Conservation (phyloP, 352 stramenopile species). For the Phytophthora fragariaefolia region DNA sequence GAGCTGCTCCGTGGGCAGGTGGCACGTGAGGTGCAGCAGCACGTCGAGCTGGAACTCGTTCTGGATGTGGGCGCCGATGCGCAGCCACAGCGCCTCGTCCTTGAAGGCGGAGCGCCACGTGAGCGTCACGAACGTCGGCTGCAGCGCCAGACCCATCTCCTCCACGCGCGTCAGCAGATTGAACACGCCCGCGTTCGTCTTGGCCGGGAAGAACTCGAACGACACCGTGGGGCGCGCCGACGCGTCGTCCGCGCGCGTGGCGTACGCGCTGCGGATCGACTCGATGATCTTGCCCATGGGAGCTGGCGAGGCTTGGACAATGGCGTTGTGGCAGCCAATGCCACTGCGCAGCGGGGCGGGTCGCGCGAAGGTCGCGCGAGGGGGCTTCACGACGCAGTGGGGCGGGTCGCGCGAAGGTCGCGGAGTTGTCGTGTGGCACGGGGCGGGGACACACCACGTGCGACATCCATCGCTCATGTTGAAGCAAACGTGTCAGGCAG, state of each 20-base stretch:
- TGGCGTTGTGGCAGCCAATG: conserved; percentile 3
- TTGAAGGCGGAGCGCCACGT: conserved; percentile 92
- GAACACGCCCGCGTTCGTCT: conserved; percentile 86
- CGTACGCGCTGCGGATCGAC: conserved; percentile 66
- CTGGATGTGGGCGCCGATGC: conserved; percentile 89
- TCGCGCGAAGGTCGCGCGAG: not conserved
- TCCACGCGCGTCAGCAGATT: conserved; percentile 87
- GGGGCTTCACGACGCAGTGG: too few relatives aligned
- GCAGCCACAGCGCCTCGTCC: conserved; percentile 90
- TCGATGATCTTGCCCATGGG: conserved; percentile 87
- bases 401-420: too few relatives aligned
- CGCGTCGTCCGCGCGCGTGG: conserved; percentile 39
- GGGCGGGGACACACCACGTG: too few relatives aligned
- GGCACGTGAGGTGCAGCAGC: conserved; percentile 82
- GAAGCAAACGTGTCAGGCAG: not conserved
- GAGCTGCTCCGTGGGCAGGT: conserved; percentile 71
- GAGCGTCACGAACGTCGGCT: conserved; percentile 89
- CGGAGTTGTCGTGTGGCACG: too few relatives aligned
- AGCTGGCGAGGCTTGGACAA: not conserved
- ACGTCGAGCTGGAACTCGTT: conserved; percentile 88
- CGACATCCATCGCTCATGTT: conserved; percentile 6
- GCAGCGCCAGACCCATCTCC: conserved; percentile 85
- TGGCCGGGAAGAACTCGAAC: conserved; percentile 90
- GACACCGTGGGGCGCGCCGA: conserved; percentile 66
- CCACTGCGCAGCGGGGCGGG: too few relatives aligned